Evolutionary conservation across 768 basidiomycete genomes (phyloP).

Genomic region (Krasilnikovozyma curviuscula): DNA sequence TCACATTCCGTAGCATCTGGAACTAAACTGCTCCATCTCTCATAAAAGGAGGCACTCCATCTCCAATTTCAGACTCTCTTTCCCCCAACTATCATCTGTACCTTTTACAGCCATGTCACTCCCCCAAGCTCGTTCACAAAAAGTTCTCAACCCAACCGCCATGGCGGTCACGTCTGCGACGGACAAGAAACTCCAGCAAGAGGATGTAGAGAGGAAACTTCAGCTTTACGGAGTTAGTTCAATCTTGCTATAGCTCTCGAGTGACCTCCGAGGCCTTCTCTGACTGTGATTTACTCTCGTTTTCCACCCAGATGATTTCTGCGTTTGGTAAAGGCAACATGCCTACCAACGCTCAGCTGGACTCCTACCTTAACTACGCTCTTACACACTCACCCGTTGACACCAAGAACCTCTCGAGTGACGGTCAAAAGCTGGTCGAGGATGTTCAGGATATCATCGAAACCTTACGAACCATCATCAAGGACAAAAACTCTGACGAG

Average conservation of each 20-base stretch:
- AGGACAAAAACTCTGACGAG: constrained; percentile 83
- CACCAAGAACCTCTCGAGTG: constrained; percentile 45
- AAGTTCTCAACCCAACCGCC: constrained; percentile 19
- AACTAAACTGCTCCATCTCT: no score
- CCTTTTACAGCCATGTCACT: background rate
- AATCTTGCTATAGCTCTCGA: background rate
- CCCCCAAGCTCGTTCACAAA: background rate
- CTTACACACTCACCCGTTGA: constrained; percentile 39
- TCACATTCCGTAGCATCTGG: no score
- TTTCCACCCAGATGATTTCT: constrained; percentile 33
- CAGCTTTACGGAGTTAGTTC: constrained; percentile 44
- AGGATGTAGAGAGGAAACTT: constrained; percentile 69
- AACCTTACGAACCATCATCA: background rate
- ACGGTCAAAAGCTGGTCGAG: constrained; percentile 54
- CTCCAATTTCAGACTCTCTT: no score
- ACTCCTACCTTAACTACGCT: constrained; percentile 36
- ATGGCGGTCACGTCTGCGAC: constrained; percentile 49
- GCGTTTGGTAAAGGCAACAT: constrained; percentile 49
- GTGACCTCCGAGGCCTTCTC: background rate
- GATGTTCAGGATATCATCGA: constrained; percentile 61
- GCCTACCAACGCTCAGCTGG: constrained; percentile 40
- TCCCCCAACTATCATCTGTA: no score
- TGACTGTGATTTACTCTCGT: background rate
- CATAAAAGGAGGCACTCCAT: no score
- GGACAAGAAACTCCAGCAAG: constrained; percentile 41